phyloP scores from a whole-genome alignment of 139 green algal species.

The Nannochloris sp. region DNA sequence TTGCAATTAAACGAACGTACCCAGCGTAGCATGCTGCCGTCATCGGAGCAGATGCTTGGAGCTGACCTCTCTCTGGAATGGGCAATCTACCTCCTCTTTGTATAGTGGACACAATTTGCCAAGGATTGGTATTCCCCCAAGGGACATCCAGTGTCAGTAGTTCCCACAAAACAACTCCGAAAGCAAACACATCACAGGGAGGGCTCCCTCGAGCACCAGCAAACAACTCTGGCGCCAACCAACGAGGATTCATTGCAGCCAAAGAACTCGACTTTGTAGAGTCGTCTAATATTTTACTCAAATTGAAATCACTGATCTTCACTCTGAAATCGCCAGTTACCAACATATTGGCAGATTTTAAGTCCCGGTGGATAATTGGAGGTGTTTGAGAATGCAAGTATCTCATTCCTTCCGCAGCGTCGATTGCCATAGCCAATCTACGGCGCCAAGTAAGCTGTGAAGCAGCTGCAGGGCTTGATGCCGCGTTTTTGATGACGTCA shows the following conservation, averaged over 20 bases:
- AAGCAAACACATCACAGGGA: background rate
- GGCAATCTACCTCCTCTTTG: background rate
- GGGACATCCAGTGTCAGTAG: background rate
- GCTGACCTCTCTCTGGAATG: background rate
- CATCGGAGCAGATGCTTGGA: background rate
- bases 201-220: background rate
- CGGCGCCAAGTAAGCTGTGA: slow-evolving; percentile 4
- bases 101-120: background rate
- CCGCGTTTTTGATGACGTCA: background rate
- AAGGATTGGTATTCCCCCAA: background rate
- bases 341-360: slow-evolving; percentile 37
- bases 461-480: background rate
- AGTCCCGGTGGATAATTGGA: background rate
- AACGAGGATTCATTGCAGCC: background rate
- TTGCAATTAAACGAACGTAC: background rate
- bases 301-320: slow-evolving; percentile 34
- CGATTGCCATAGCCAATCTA: background rate
- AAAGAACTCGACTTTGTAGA: slow-evolving; percentile 12
- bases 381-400: slow-evolving; percentile 35
- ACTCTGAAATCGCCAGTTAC: slow-evolving; percentile 34
- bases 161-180: background rate
- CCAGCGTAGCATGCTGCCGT: too few species aligned
- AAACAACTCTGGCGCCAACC: background rate
- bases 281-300: slow-evolving; percentile 29
- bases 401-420: slow-evolving; percentile 30